Conservation (phyloP, 768 basidiomycete genomes). For the Trametes villosa region DNA sequence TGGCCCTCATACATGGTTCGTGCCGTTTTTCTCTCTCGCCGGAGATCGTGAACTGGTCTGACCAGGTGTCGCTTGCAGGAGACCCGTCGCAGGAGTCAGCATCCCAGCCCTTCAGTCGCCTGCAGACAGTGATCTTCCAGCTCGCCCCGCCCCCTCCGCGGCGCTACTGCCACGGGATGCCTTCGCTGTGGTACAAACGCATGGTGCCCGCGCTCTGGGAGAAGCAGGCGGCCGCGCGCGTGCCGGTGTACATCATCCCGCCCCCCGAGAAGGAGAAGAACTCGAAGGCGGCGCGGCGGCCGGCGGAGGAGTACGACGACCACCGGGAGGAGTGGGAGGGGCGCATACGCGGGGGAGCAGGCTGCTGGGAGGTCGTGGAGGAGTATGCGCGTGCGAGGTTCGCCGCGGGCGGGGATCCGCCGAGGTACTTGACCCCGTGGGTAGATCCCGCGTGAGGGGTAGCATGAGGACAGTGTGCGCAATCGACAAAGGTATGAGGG, state of each 20-base stretch:
- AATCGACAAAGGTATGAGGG: no score
- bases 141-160: neutral
- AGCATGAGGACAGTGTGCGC: no score
- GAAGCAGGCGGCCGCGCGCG: neutral
- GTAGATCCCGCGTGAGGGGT: neutral
- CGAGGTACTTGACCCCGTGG: neutral
- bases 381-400: neutral
- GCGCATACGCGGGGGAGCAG: neutral
- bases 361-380: neutral
- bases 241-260: constrained; percentile 1
- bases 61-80: neutral
- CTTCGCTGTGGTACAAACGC: neutral
- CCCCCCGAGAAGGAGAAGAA: neutral
- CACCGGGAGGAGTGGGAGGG: neutral
- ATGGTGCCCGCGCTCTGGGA: neutral
- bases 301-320: neutral
- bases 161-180: neutral
- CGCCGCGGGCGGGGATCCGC: neutral
- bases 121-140: neutral
- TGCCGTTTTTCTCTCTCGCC: neutral
- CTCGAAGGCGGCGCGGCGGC: neutral
- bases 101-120: neutral
- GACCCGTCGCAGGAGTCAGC: neutral
- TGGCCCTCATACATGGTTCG: neutral
- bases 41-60: neutral